These are phyloP conservation scores for Trichoderma gracile DNA, from an alignment of 2,329 filamentous ascomycete species.

Conservation along the genomic window DNA sequence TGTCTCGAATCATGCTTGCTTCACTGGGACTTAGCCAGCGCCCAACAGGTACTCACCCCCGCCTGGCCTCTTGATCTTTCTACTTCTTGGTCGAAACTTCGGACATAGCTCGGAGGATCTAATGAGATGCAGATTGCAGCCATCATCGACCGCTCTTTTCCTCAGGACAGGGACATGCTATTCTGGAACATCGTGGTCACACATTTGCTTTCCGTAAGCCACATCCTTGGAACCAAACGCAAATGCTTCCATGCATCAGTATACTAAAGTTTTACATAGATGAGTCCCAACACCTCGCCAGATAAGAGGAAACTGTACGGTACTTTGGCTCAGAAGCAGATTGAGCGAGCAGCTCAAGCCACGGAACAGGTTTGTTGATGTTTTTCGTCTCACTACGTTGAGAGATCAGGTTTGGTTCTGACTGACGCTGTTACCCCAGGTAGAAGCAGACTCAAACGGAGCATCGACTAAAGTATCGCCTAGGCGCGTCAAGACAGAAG, in stretches of 20 bases:
- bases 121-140: conserved; percentile 51
- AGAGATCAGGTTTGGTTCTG: neutral
- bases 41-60: conserved; percentile 51
- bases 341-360: conserved; percentile 51
- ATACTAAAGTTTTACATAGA: conserved; percentile 36
- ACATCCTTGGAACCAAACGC: neutral
- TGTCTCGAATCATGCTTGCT: conserved; percentile 56
- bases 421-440: conserved; percentile 26
- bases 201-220: conserved; percentile 53
- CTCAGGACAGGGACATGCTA: conserved; percentile 50
- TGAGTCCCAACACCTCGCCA: conserved; percentile 48
- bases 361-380: conserved; percentile 43
- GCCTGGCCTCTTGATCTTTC: neutral
- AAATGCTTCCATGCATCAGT: neutral
- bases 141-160: conserved; percentile 53
- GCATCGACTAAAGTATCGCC: conserved; percentile 31
- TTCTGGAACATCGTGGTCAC: conserved; percentile 59
- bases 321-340: conserved; percentile 52
- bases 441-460: conserved; percentile 28
- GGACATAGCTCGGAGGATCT: neutral
- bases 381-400: neutral
- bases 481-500: conserved; percentile 47
- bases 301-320: conserved; percentile 55
- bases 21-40: conserved; percentile 57
- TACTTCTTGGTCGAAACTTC: neutral